Percentiles rank a stretch among this genome's conserved stretches.
Conservation (phyloP, 139 green algal species). For the Helicosporidium sp. region DNA sequence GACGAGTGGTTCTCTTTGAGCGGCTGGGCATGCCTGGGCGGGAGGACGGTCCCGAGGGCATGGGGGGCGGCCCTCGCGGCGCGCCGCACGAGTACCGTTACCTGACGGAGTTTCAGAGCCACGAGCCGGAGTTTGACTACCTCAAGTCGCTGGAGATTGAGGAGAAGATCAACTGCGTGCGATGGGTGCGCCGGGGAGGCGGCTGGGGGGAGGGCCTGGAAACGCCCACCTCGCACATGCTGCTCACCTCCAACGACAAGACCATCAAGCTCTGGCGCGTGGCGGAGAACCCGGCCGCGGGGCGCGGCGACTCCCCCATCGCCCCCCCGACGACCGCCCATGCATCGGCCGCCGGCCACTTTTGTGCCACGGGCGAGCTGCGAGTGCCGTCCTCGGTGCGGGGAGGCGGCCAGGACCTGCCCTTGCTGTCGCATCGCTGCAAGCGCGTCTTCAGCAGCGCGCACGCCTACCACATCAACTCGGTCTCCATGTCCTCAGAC, state of each 20-base stretch:
- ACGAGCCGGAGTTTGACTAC: conserved; percentile 99
- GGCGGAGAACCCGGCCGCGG: neutral
- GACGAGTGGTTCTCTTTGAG: conserved; percentile 93
- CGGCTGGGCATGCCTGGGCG: neutral
- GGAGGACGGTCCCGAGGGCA: too few species aligned
- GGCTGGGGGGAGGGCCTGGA: conserved; percentile 11
- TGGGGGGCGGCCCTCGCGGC: too few species aligned
- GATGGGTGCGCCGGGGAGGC: conserved; percentile 42
- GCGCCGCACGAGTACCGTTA: conserved; percentile 89
- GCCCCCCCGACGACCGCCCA: neutral
- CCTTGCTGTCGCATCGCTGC: conserved; percentile 37
- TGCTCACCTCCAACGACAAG: conserved; percentile 92
- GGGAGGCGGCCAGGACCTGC: too few species aligned
- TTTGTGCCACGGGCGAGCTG: conserved; percentile 11
- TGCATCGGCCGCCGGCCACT: neutral
- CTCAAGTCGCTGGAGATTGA: conserved; percentile 97
- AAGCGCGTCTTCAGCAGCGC: conserved; percentile 69
- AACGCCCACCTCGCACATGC: conserved; percentile 26
- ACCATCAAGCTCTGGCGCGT: conserved; percentile 99
- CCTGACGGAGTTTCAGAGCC: conserved; percentile 95
- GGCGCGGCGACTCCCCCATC: conserved; percentile 19
- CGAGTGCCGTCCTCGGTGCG: conserved; percentile 15
- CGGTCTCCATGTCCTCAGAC: conserved; percentile 67
- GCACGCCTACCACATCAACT: conserved; percentile 99
- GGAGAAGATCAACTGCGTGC: conserved; percentile 98